Evolutionary conservation across 1,284 basidiomycete genomes (phyloP).

Genomic region (Somion occarium): DNA sequence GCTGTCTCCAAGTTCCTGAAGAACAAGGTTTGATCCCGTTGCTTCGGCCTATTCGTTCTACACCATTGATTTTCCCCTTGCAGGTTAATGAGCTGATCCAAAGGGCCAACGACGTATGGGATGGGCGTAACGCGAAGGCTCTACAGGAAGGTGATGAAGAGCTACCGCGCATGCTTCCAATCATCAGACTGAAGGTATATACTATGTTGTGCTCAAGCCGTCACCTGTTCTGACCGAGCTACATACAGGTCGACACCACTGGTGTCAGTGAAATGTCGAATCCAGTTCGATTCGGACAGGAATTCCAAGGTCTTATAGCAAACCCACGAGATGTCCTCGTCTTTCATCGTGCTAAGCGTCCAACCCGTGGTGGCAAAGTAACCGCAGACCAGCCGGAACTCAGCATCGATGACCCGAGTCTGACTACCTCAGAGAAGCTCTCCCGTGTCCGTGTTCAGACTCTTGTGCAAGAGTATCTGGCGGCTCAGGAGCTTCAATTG

Average conservation of each 20-base stretch:
- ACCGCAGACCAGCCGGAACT: conserved; percentile 66
- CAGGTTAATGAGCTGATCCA: conserved; percentile 81
- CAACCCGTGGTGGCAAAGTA: conserved; percentile 44
- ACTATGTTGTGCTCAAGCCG: background rate
- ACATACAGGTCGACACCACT: conserved; percentile 79
- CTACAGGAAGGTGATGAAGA: conserved; percentile 65
- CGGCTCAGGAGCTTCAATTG: conserved; percentile 85
- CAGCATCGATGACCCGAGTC: conserved; percentile 68
- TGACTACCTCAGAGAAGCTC: conserved; percentile 63
- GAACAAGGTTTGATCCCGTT: conserved; percentile 61
- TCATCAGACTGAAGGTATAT: conserved; percentile 80
- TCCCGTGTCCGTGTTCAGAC: conserved; percentile 68
- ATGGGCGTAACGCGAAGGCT: conserved; percentile 67
- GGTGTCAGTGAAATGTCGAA: conserved; percentile 89
- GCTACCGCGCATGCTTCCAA: conserved; percentile 74
- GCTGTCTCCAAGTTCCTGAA: conserved; percentile 80
- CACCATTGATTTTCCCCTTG: background rate
- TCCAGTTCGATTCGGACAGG: conserved; percentile 94
- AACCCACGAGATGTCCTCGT: conserved; percentile 93
- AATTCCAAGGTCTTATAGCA: conserved; percentile 87
- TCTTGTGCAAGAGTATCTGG: conserved; percentile 84
- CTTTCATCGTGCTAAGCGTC: conserved; percentile 82
- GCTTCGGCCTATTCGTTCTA: conserved; percentile 14
- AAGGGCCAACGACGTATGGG: conserved; percentile 75
- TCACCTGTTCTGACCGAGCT: background rate